Evolutionary conservation across 495 filamentous ascomycete genomes (phyloP), one percentile per base, ranked within the genome.

Genomic region (Bryoglossum gracile): DNA sequence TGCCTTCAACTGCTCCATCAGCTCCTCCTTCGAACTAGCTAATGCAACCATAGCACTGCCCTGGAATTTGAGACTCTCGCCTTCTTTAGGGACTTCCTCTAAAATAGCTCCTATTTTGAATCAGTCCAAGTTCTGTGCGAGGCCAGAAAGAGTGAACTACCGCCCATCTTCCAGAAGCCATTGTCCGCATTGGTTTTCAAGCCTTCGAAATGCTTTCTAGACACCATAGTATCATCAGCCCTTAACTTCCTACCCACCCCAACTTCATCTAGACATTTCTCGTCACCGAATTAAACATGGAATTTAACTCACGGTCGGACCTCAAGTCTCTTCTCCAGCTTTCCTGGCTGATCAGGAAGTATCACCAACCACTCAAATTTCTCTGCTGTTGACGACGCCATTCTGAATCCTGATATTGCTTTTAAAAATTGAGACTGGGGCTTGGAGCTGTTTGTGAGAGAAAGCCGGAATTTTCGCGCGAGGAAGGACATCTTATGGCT

Each of bases 331-430:
- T 84, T 84, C 41, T 73, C 68, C 56, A 83, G 63, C n/a, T 67
- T 73, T 3, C 77, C 83, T 0, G 73, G 73, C 53, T 81, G 75
- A 66, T 97, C 91, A 13, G 89, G 90, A 13, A 91, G 54, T 45
- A 95, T 81, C 56, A 89, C 83, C 8, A 97, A 75, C 81, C 84
- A 97, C 66, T 97, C 89, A 47, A 75, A 69, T 66, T 83, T 82
- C 40, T 66, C 65, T 21, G 68, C 53, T 6, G 58, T 16, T 4
- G 43, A 30, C n/a, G 67, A 57, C 11, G 73, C 62, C 72, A 76
- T 76, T 51, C n/a, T n/a, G n/a, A n/a, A n/a, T n/a, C n/a, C n/a
- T n/a, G n/a, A n/a, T n/a, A n/a, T n/a, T n/a, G n/a, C n/a, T n/a
- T n/a, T n/a, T n/a, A n/a, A n/a, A n/a, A n/a, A n/a, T n/a, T n/a